A percentile compares a stretch with the other conserved stretches of the same genome.
Evolutionary conservation across 768 basidiomycete genomes (phyloP).

Genomic region (Gloeostereum incarnatum): DNA sequence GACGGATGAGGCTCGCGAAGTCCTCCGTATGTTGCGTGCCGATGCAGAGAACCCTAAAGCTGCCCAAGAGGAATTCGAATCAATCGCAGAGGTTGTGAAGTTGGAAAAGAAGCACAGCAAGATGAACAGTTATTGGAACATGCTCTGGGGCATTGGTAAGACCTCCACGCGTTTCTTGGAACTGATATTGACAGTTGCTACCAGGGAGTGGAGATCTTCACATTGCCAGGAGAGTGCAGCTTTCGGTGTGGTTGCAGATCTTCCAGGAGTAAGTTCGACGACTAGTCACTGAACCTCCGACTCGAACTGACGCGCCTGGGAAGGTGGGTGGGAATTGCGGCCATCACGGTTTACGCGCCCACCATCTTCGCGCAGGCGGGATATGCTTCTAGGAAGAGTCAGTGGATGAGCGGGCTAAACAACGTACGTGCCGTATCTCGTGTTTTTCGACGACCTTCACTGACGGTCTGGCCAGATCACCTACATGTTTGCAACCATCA

Average conservation of each 20-base stretch:
- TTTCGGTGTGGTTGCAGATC: slow-evolving; percentile 35
- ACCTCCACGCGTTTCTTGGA: too few species aligned
- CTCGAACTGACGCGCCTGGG: too few species aligned
- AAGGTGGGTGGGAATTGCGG: slow-evolving; percentile 36
- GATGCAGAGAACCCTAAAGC: slow-evolving; percentile 11
- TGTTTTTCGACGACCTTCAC: neutral
- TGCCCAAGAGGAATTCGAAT: slow-evolving; percentile 23
- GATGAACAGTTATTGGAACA: slow-evolving; percentile 32
- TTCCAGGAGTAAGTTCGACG: slow-evolving; percentile 26
- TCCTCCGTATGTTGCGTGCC: slow-evolving; percentile 23
- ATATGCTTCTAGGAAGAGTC: slow-evolving; percentile 29
- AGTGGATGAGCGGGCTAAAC: slow-evolving; percentile 36
- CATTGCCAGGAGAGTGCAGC: slow-evolving; percentile 29
- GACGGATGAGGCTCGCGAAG: slow-evolving; percentile 23
- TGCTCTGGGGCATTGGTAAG: slow-evolving; percentile 36
- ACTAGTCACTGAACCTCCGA: neutral
- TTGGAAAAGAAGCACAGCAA: slow-evolving; percentile 28
- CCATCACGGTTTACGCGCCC: slow-evolving; percentile 35
- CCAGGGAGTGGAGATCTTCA: slow-evolving; percentile 30
- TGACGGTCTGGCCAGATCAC: slow-evolving; percentile 20
- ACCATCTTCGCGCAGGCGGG: slow-evolving; percentile 35
- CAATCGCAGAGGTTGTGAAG: slow-evolving; percentile 26
- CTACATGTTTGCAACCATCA: slow-evolving; percentile 29
- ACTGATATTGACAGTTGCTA: too few species aligned
- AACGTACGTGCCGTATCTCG: slow-evolving; percentile 18